These are phyloP conservation scores for Colletotrichum salicis DNA, from an alignment of 2,329 filamentous ascomycete genomes.

Conservation along the genomic window DNA sequence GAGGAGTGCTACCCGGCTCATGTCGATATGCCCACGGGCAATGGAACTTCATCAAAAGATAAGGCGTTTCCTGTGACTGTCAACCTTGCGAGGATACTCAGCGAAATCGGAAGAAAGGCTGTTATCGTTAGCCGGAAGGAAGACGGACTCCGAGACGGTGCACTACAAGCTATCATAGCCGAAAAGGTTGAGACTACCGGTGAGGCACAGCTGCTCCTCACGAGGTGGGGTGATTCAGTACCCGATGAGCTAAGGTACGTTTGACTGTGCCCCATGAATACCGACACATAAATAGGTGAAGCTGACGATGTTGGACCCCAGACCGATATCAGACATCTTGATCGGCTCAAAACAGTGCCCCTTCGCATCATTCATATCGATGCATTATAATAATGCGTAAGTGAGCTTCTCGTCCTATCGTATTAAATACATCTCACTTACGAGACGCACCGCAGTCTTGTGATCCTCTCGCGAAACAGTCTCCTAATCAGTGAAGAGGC, in stretches of 20 bases:
- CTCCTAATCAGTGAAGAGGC: constrained; percentile 30
- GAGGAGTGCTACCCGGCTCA: constrained; percentile 18
- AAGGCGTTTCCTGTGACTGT: constrained; percentile 13
- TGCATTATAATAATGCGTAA: constrained; percentile 29
- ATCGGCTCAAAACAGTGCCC: constrained; percentile 27
- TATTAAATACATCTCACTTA: not conserved
- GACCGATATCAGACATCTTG: constrained; percentile 26
- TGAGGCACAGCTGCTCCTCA: constrained; percentile 24
- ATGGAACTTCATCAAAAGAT: not conserved
- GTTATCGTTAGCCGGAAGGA: constrained; percentile 23
- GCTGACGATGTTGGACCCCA: not conserved
- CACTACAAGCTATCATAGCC: constrained; percentile 12
- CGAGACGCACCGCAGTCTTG: not conserved
- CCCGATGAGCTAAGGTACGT: constrained; percentile 27
- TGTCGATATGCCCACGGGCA: not conserved
- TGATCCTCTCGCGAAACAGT: constrained; percentile 25
- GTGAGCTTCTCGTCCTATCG: not conserved
- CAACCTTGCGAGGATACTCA: constrained; percentile 17
- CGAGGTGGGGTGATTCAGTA: constrained; percentile 29
- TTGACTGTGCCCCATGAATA: not conserved
- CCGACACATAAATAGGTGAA: too few species aligned
- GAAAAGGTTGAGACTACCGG: constrained; percentile 29
- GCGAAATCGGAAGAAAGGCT: constrained; percentile 25
- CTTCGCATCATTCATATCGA: constrained; percentile 20
- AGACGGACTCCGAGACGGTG: constrained; percentile 3